Base-by-base conservation (phyloP, 331 rosid genomes). In the Arachis monticola region DNA sequence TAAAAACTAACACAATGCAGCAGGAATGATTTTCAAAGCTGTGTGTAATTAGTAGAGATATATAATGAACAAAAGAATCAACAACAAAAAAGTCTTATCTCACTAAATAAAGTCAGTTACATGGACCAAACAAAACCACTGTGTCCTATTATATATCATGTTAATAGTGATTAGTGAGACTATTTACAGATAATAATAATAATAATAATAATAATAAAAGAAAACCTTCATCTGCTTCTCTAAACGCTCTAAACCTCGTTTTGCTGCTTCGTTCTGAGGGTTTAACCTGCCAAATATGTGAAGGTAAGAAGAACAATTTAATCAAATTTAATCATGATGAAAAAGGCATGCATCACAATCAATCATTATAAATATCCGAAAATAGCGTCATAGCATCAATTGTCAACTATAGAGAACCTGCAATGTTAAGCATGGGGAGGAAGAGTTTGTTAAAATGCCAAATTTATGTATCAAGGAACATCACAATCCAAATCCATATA, bases 201-300 rank as follows among this genome's bases (percentile, higher is more conserved):
- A 63, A 41, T 38, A 51, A 61, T 46, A 58, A 60, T 17, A 17
- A 17, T 46, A 12, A 73, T 9, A 67, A 32, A 35, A 70, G 50
- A 70, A 72, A 79, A 95, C 99, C 99, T 95, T 92, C 99, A 92
- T 92, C 73, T 79, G 98, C 83, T 95, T 95, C 85, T 95, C 99
- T 69, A 95, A 82, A 76, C 99, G 98, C 78, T 92, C 98, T 51
- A 95, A 87, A 41, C 99, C 98, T 70, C 88, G 89, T 71, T 88
- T 92, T 32, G 98, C 99, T 66, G 97, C 99, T 84, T 92, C 97
- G 68, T 92, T 95, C 75, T 87, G 99, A 42, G 89, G 85, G 84
- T 95, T 95, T 85, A 95, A 85, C 88, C 99, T 95, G 91, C 77
- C 77, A 85, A 3, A 55, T 58, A 65, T 46, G 46, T 69, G 52